Evolutionary conservation across 2,329 filamentous ascomycete species (phyloP).

Genomic region (Nemania diffusa): DNA sequence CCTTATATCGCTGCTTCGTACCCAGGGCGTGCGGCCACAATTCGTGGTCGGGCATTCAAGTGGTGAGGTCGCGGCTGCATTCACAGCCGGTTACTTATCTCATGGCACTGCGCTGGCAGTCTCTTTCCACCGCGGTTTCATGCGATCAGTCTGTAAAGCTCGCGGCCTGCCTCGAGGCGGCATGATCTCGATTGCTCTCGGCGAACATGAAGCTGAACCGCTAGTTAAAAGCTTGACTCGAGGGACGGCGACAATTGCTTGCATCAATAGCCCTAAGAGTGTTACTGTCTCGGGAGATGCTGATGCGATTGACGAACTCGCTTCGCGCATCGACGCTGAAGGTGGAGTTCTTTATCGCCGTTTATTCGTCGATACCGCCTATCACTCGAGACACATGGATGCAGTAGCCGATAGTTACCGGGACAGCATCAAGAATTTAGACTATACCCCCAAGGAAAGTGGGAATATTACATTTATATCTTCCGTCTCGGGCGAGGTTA

Average conservation of each 20-base stretch:
- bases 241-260: not conserved
- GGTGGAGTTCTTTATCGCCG: constrained; percentile 13
- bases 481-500: constrained; percentile 10
- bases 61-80: constrained; percentile 29
- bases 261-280: constrained; percentile 9
- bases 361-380: constrained; percentile 25
- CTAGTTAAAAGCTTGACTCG: not conserved
- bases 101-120: constrained; percentile 9
- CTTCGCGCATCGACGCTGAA: not conserved
- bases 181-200: not conserved
- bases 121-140: constrained; percentile 25
- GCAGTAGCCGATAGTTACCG: constrained; percentile 21
- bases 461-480: constrained; percentile 6
- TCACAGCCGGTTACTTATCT: constrained; percentile 11
- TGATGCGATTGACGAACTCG: constrained; percentile 22
- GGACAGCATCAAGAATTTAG: not conserved
- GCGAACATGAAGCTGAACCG: not conserved
- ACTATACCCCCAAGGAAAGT: not conserved
- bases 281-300: constrained; percentile 27
- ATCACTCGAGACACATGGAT: constrained; percentile 31
- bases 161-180: not conserved
- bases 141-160: not conserved
- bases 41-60: constrained; percentile 23
- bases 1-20: constrained; percentile 5
- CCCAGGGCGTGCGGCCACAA: constrained; percentile 7